phyloP scores from a whole-genome alignment of 2,329 filamentous ascomycete species.

The Cladosporium sp. region DNA sequence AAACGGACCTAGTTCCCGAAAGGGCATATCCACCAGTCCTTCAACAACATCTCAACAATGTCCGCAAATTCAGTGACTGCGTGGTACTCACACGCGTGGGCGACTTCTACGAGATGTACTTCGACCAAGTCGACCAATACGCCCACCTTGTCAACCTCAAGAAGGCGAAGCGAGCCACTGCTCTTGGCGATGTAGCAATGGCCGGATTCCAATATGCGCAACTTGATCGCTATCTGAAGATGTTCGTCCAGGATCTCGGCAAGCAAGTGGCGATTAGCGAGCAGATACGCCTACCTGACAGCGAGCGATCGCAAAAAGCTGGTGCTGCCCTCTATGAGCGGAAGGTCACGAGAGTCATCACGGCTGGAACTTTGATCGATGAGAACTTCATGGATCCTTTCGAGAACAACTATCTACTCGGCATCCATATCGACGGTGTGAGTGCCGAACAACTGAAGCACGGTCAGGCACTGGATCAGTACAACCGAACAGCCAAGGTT shows the following conservation, averaged over 20 bases:
- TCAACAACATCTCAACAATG: conserved; percentile 82
- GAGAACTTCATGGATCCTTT: conserved; percentile 96
- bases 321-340: conserved; percentile 83
- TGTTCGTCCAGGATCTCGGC: conserved; percentile 85
- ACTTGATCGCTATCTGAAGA: conserved; percentile 87
- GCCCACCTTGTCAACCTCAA: conserved; percentile 86
- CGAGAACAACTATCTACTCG: conserved; percentile 88
- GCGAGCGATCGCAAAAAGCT: conserved; percentile 67
- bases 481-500: conserved; percentile 47
- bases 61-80: conserved; percentile 87
- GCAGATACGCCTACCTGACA: conserved; percentile 64
- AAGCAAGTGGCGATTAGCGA: conserved; percentile 93
- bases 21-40: conserved; percentile 78
- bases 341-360: conserved; percentile 81
- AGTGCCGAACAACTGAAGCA: conserved; percentile 10
- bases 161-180: conserved; percentile 78
- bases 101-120: conserved; percentile 97
- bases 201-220: conserved; percentile 94
- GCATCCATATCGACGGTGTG: conserved; percentile 61
- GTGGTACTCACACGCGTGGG: conserved; percentile 89
- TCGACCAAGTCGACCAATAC: conserved; percentile 89
- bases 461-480: conserved; percentile 10
- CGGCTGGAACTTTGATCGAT: conserved; percentile 92
- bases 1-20: conserved; percentile 49
- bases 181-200: conserved; percentile 79